Evolutionary conservation across 1,139 yeast genomes (phyloP), one percentile per base, ranked within the genome.

Genomic region (Scheffersomyces cryptocercus): DNA sequence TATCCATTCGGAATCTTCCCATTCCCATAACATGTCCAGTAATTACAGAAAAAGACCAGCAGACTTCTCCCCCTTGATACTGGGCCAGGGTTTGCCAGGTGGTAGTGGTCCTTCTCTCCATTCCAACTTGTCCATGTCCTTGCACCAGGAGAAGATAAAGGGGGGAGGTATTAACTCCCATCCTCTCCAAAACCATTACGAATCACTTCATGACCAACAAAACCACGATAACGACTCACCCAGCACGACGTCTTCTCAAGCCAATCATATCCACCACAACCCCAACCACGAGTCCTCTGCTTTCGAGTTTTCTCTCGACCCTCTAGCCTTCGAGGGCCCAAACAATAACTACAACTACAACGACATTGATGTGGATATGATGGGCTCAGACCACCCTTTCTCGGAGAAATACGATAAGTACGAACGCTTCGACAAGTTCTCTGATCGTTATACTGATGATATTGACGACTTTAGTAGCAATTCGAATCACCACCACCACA

Each of bases 271-370:
- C 35, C 35, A 31, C 24, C 35, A 31, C 24, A 31, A 14, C 24
- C 24, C 14, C 35, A 31, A 31, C 35, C 35, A 31, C 6, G 39
- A 42, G 30, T 43, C 49, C 26, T 44, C 46, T 3, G 51, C 56
- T 11, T 63, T 61, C 50, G 61, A 62, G 30, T 67, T 67, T 46
- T 56, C 63, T 37, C 59, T 67, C 33, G 70, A 67, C 39, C 70
- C 70, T 6, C 54, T 65, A 39, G 70, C 71, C 2, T 67, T 61
- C 48, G 73, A 67, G 37, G 71, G 70, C 7, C 70, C 70, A 24
- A 51, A 51, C 41, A 55, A 53, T 35, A 61, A 59, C 41, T 57
- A 49, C 41, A 46, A 45, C 36, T 20, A 20, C 26, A 48, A 50
- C 28, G 46, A 31, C 38, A 24, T 34, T 2, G 33, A 35, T 20